Evolutionary conservation across 2,329 filamentous ascomycete genomes (phyloP).

Genomic region (Pseudogymnoascus sp.): DNA sequence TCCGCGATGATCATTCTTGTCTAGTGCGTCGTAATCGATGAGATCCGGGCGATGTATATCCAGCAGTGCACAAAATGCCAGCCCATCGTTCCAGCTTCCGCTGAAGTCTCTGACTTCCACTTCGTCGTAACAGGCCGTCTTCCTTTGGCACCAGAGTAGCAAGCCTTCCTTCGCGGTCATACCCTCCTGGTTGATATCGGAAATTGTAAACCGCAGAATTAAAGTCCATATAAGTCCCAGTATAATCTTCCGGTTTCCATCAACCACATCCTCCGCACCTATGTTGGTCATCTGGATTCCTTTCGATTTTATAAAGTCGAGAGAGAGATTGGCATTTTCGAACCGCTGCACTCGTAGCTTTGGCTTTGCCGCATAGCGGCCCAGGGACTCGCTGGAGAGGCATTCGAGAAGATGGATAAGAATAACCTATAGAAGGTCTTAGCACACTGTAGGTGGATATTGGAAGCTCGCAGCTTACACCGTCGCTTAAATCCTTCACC

Average conservation of each 20-base stretch:
- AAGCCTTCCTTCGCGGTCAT: slow-evolving; percentile 96
- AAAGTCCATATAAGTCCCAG: slow-evolving; percentile 96
- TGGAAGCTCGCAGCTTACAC: slow-evolving; percentile 50
- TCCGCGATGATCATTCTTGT: slow-evolving; percentile 87
- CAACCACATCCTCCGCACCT: slow-evolving; percentile 94
- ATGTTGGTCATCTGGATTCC: slow-evolving; percentile 98
- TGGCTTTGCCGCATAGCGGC: slow-evolving; percentile 91
- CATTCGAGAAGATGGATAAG: slow-evolving; percentile 97
- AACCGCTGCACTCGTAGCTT: slow-evolving; percentile 95
- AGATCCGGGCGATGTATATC: slow-evolving; percentile 96
- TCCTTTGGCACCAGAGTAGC: slow-evolving; percentile 93
- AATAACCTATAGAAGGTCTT: slow-evolving; percentile 54
- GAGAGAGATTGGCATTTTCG: slow-evolving; percentile 93
- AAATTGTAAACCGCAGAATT: slow-evolving; percentile 96
- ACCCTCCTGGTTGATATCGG: slow-evolving; percentile 95
- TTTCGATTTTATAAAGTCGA: slow-evolving; percentile 84
- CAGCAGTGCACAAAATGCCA: slow-evolving; percentile 91
- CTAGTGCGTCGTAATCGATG: slow-evolving; percentile 90
- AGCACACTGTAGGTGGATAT: slow-evolving; percentile 10
- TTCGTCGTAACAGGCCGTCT: slow-evolving; percentile 97
- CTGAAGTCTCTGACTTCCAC: slow-evolving; percentile 95
- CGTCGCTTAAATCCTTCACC: slow-evolving; percentile 83
- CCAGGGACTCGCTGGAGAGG: slow-evolving; percentile 86
- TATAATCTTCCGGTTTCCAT: slow-evolving; percentile 96
- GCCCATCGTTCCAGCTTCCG: slow-evolving; percentile 90